phyloP scores from a whole-genome alignment of 164 flowering plant genomes.

The Pachysandra terminalis region DNA sequence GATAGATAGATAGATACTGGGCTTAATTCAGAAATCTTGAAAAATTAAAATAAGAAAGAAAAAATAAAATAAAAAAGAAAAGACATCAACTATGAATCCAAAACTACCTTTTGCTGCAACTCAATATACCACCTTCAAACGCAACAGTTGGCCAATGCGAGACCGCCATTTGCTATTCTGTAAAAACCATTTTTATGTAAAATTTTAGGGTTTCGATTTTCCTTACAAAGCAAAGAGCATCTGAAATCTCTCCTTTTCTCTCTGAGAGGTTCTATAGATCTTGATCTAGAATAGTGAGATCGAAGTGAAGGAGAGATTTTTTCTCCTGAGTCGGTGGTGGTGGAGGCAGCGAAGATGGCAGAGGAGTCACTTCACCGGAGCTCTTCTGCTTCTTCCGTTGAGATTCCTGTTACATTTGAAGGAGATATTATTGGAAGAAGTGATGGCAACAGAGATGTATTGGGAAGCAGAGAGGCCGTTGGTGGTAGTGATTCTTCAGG shows the following conservation, averaged over 20 bases:
- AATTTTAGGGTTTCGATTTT: not conserved
- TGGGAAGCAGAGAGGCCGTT: not conserved
- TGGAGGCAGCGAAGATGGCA: not conserved
- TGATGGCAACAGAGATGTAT: not conserved
- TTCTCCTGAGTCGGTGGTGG: not conserved
- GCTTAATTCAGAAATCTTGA: too few species aligned
- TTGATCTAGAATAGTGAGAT: too few species aligned
- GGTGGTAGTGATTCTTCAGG: not conserved
- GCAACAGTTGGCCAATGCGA: not conserved
- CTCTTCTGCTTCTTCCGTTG: not conserved
- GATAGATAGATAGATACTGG: too few species aligned
- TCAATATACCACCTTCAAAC: too few species aligned
- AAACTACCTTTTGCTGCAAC: too few species aligned
- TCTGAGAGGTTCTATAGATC: not conserved
- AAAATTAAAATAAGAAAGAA: too few species aligned
- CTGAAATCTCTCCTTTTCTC: not conserved
- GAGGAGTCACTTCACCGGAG: not conserved
- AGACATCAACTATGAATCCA: too few species aligned
- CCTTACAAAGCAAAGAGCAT: not conserved
- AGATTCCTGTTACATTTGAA: not conserved
- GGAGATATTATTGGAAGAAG: not conserved
- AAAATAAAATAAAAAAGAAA: too few species aligned
- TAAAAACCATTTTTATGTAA: too few species aligned
- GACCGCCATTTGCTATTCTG: not conserved
- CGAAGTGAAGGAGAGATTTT: not conserved